Evolutionary conservation across 129 eudicot species (phyloP).

Genomic region (Lonicera japonica): DNA sequence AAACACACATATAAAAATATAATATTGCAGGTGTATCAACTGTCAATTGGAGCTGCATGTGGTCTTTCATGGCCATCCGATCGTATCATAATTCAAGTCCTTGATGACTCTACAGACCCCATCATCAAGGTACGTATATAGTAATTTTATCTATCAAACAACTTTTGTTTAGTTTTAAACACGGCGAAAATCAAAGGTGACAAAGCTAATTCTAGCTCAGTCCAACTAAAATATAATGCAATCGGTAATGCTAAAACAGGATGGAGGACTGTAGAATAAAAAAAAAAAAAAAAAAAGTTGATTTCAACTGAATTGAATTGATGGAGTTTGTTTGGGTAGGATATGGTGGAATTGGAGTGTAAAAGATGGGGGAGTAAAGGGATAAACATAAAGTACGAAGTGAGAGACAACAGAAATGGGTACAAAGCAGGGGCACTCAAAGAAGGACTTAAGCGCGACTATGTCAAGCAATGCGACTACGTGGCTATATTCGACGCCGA

Average conservation of each 20-base stretch:
- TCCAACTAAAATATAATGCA: too few species aligned
- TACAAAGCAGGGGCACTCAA: constrained; percentile 82
- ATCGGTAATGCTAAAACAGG: too few species aligned
- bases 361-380: constrained; percentile 73
- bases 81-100: constrained; percentile 69
- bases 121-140: constrained; percentile 35
- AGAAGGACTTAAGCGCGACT: constrained; percentile 48
- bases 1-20: background rate
- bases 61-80: constrained; percentile 80
- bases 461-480: constrained; percentile 55
- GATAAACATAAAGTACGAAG: constrained; percentile 53
- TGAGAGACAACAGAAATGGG: constrained; percentile 63
- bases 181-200: too few species aligned
- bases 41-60: constrained; percentile 82
- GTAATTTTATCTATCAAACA: background rate
- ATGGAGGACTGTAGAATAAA: too few species aligned
- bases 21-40: constrained; percentile 53
- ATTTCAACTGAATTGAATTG: too few species aligned
- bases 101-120: constrained; percentile 78
- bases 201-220: too few species aligned
- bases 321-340: constrained; percentile 22
- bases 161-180: too few species aligned
- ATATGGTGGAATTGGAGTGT: constrained; percentile 63
- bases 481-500: constrained; percentile 82
- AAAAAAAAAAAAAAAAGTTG: too few species aligned